phyloP scores from a whole-genome alignment of 805 yeast species.

The Pichia cephalocereana region DNA sequence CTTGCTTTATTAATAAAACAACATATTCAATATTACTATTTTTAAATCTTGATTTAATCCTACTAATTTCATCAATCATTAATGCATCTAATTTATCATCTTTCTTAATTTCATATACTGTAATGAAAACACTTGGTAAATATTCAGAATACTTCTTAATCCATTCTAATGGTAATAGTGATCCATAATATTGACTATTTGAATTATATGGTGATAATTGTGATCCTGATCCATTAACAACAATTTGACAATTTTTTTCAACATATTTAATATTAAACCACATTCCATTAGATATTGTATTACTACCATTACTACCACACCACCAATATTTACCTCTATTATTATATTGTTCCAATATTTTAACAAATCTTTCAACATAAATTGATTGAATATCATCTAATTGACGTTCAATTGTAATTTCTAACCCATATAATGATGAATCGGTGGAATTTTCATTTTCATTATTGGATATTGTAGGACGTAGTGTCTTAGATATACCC shows the following conservation, averaged over 20 bases:
- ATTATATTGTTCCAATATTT: constrained; percentile 3
- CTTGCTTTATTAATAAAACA: neutral
- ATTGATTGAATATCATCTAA: constrained; percentile 22
- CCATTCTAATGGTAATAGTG: constrained; percentile 41
- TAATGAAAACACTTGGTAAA: constrained; percentile 39
- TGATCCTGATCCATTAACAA: constrained; percentile 15
- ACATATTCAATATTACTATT: constrained; percentile 4
- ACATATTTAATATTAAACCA: constrained; percentile 9
- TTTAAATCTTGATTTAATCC: constrained; percentile 24
- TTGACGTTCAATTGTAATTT: constrained; percentile 11
- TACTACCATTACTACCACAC: neutral
- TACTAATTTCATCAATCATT: constrained; percentile 26
- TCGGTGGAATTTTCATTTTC: neutral
- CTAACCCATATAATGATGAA: constrained; percentile 7
- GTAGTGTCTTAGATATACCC: constrained; percentile 24
- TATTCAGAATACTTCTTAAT: constrained; percentile 38
- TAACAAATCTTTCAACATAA: constrained; percentile 4
- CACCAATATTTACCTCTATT: constrained; percentile 8
- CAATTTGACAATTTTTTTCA: constrained; percentile 3
- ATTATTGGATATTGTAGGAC: neutral
- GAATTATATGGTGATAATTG: constrained; percentile 36
- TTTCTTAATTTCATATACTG: constrained; percentile 32
- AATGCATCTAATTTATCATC: constrained; percentile 21
- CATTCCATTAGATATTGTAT: too few species aligned
- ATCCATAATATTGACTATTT: constrained; percentile 31